Percentiles rank a stretch among this genome's conserved stretches.
phyloP scores from a whole-genome alignment of 2,329 filamentous ascomycete genomes.

The Annulohypoxylon truncatum region DNA sequence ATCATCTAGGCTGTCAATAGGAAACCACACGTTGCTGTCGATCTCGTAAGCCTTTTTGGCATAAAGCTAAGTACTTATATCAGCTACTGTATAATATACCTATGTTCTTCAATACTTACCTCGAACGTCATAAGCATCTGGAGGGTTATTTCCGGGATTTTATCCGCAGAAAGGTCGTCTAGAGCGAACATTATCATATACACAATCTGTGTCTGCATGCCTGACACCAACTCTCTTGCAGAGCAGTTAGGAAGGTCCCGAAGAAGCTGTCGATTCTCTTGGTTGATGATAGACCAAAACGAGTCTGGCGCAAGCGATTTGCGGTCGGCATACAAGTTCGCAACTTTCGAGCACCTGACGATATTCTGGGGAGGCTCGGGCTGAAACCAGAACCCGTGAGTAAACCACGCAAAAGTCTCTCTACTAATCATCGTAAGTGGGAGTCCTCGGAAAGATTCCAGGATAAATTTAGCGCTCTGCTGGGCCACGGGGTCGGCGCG shows the following conservation, averaged over 20 bases:
- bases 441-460: conserved; percentile 42
- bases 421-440: conserved; percentile 38
- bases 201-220: conserved; percentile 35
- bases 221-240: conserved; percentile 24
- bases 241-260: conserved; percentile 5
- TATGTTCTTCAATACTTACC: conserved; percentile 7
- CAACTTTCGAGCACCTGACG: conserved; percentile 35
- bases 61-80: conserved; percentile 28
- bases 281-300: conserved; percentile 32
- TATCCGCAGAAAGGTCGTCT: conserved; percentile 11
- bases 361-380: conserved; percentile 33
- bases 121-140: conserved; percentile 36
- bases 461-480: conserved; percentile 35
- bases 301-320: conserved; percentile 1
- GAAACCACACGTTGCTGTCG: conserved; percentile 32
- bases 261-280: conserved; percentile 36
- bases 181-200: conserved; percentile 39
- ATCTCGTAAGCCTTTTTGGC: conserved; percentile 23
- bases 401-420: conserved; percentile 41
- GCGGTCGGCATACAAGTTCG: conserved; percentile 25
- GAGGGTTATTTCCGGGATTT: conserved; percentile 32
- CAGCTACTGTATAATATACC: background rate
- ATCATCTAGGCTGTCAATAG: conserved; percentile 31
- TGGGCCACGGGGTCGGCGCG: conserved; percentile 39
- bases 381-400: conserved; percentile 41